Percentiles rank a stretch among this genome's conserved stretches.
Evolutionary conservation across 257 asterid genomes (phyloP).

Genomic region (Oldenlandia corymbosa): DNA sequence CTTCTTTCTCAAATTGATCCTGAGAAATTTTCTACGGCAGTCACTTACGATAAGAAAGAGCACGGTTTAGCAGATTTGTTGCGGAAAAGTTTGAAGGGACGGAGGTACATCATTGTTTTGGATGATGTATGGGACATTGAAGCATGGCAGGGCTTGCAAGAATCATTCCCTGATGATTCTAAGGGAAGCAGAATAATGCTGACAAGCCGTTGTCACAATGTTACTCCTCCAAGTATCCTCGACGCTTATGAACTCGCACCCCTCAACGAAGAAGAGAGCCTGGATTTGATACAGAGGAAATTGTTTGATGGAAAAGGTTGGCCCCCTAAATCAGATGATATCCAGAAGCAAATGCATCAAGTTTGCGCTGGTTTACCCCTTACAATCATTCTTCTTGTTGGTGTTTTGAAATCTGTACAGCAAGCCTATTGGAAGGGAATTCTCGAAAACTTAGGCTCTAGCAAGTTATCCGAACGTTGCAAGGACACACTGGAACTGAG

Average conservation of each 20-base stretch:
- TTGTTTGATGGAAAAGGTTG: background rate
- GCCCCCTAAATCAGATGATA: too few relatives aligned
- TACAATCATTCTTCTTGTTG: too few relatives aligned
- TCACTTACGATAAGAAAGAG: background rate
- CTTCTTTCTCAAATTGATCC: background rate
- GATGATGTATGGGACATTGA: constrained; percentile 1
- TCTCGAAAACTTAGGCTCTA: background rate
- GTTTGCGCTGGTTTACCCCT: background rate
- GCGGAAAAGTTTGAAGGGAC: background rate
- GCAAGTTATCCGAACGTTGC: background rate
- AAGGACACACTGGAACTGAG: background rate
- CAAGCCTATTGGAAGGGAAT: background rate
- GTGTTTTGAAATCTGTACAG: background rate
- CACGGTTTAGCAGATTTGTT: background rate
- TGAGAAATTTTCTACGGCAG: background rate
- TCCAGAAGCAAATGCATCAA: background rate
- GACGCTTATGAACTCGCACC: background rate
- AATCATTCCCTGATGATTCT: background rate
- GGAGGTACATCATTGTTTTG: background rate
- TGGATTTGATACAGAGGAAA: background rate
- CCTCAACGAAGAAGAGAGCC: background rate
- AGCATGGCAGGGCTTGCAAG: background rate
- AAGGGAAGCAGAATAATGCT: background rate
- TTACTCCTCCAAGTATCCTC: background rate
- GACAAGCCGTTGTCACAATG: background rate